Conservation (phyloP, 2,329 filamentous ascomycete species). For the Pleoardoris graminearum region DNA sequence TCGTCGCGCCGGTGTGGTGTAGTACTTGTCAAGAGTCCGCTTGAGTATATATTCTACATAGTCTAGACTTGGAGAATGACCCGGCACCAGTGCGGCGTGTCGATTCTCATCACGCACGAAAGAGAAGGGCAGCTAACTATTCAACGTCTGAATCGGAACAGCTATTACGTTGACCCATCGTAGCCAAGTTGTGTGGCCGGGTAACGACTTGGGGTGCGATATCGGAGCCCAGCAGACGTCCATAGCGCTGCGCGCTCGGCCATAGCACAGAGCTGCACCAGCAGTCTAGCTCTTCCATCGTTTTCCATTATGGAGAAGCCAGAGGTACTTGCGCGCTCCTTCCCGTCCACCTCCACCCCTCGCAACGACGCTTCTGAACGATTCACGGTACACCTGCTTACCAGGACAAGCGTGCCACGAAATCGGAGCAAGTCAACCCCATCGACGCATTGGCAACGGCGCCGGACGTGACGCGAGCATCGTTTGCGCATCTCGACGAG, state of each 20-base stretch:
- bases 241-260: not conserved
- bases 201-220: no score
- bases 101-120: no score
- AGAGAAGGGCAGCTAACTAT: no score
- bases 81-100: no score
- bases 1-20: not conserved
- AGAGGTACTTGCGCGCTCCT: not conserved
- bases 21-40: not conserved
- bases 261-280: no score
- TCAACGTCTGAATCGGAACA: no score
- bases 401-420: slow-evolving; percentile 1
- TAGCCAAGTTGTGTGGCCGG: no score
- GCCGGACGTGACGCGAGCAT: slow-evolving; percentile 29
- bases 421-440: slow-evolving; percentile 23
- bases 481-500: slow-evolving; percentile 46
- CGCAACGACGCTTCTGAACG: no score
- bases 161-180: no score
- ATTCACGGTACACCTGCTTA: not conserved
- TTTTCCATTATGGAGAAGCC: slow-evolving; percentile 11
- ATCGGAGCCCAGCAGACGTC: no score
- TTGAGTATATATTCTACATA: no score
- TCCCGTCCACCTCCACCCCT: not conserved
- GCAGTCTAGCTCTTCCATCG: not conserved
- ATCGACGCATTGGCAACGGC: slow-evolving; percentile 33
- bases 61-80: no score